phyloP scores from a whole-genome alignment of 768 basidiomycete genomes.

The Mrakia gelida region DNA sequence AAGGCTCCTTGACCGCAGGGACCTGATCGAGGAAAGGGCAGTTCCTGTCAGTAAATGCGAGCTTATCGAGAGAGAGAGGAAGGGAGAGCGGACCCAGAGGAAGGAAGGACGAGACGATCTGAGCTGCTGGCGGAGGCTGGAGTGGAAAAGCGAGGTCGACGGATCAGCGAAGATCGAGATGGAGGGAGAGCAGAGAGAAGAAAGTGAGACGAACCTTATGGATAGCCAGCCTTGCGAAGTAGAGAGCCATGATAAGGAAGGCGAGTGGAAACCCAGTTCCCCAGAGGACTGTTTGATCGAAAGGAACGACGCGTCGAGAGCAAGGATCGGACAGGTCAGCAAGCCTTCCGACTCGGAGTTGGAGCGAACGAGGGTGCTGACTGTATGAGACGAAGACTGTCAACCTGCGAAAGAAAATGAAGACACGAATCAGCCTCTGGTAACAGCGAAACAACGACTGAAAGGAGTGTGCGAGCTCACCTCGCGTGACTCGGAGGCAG shows the following conservation, averaged over 20 bases:
- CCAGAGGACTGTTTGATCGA: slow-evolving; percentile 38
- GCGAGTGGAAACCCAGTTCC: slow-evolving; percentile 40
- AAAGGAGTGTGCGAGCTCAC: slow-evolving; percentile 40
- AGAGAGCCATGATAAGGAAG: slow-evolving; percentile 31
- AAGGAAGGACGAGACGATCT: slow-evolving; percentile 62
- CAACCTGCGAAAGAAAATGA: slow-evolving; percentile 46
- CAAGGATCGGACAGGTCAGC: not conserved
- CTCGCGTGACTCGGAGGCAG: slow-evolving; percentile 50
- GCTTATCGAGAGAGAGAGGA: not conserved
- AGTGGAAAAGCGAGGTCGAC: not conserved
- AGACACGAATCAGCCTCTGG: not conserved
- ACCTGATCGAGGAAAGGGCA: not conserved
- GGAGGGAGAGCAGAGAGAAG: too few relatives aligned
- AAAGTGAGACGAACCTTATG: slow-evolving; percentile 19
- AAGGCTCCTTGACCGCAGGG: slow-evolving; percentile 62
- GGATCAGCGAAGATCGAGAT: too few relatives aligned
- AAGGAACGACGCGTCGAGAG: not conserved
- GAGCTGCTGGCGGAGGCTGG: slow-evolving; percentile 40
- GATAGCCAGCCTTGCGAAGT: slow-evolving; percentile 31
- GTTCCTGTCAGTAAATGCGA: not conserved
- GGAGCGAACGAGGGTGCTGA: not conserved
- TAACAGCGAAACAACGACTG: not conserved
- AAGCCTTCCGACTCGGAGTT: not conserved
- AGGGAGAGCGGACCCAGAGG: slow-evolving; percentile 52
- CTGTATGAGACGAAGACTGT: slow-evolving; percentile 55